Base-by-base conservation (phyloP, 495 filamentous ascomycete genomes). In the Trichocladium antarcticum region DNA sequence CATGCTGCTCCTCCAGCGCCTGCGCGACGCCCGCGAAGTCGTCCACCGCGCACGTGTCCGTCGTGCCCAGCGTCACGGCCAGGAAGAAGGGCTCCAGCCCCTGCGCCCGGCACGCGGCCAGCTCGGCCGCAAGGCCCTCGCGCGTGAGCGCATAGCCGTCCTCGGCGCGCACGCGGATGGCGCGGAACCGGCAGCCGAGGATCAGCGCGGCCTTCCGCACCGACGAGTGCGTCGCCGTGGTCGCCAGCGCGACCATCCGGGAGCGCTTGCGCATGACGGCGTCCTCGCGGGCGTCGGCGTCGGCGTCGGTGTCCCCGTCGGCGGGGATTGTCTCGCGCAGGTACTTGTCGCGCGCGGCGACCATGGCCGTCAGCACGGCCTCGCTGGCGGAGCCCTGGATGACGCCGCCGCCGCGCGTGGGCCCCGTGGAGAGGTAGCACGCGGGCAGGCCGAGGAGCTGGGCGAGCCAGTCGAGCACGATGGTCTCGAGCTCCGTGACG, bases 351-450 rank as follows among this genome's bases (percentile, higher is more conserved):
- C 92, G 74, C 1, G 92, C 92, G 1, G 90, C 88, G 9, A 96
- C 84, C 68, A 96, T 82, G 42, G 86, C 80, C 0, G 85, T 89
- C 1, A 89, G 83, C 8, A 95, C 75, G 4, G 89, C 85, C 64
- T 98, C 92, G 48, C 82, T 87, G 3, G 92, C 90, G 22, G 83
- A 92, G 50, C 90, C 89, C 63, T 98, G 92, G 53, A 98, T 94
- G 15, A 98, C 90, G 8, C 92, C 92, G 5, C 89, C 89, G 29
- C 89, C 89, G 22, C 69, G 68, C 42, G 75, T 85, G 50, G 83
- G 72, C 0, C 81, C 82, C 0, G 80, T 81, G 22, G 85, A 92
- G 15, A 89, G 69, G 59, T 83, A 96, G 58, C 81, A 85, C 9
- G 73, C 64, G 0, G 90, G 89, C 12, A 97, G 72, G 12, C 64